Percentiles rank a stretch among this genome's conserved stretches.
Conservation (phyloP, 176 grass and related monocot species). For the Carex scoparia region DNA sequence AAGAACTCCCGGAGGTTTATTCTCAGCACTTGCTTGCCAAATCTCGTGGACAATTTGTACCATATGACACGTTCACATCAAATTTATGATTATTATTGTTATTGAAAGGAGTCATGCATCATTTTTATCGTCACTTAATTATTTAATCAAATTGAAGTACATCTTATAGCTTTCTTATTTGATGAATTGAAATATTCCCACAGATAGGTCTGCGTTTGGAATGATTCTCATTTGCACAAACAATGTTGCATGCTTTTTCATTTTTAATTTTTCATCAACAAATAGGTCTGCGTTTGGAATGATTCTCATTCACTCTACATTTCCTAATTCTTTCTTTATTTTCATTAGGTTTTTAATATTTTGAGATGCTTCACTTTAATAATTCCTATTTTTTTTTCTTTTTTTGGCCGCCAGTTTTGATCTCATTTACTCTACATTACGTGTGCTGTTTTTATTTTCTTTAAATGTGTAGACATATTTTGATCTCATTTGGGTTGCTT, state of each 20-base stretch:
- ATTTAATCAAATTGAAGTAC: neutral
- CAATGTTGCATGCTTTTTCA: neutral
- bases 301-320: neutral
- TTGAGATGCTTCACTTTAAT: neutral
- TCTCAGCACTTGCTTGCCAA: neutral
- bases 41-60: neutral
- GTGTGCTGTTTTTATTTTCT: too few species aligned
- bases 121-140: neutral
- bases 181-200: neutral
- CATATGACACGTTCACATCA: neutral
- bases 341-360: neutral
- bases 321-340: neutral
- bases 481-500: too few species aligned
- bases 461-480: too few species aligned
- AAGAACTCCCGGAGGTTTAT: neutral
- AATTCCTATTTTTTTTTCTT: neutral
- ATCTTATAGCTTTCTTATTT: neutral
- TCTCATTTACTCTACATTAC: too few species aligned
- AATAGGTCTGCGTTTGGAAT: too few species aligned
- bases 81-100: neutral
- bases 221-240: neutral
- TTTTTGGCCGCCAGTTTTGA: neutral
- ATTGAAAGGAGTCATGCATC: neutral
- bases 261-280: neutral
- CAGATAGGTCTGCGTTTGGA: neutral